phyloP scores from a whole-genome alignment of 495 filamentous ascomycete genomes.

The Podospora fimiseda region DNA sequence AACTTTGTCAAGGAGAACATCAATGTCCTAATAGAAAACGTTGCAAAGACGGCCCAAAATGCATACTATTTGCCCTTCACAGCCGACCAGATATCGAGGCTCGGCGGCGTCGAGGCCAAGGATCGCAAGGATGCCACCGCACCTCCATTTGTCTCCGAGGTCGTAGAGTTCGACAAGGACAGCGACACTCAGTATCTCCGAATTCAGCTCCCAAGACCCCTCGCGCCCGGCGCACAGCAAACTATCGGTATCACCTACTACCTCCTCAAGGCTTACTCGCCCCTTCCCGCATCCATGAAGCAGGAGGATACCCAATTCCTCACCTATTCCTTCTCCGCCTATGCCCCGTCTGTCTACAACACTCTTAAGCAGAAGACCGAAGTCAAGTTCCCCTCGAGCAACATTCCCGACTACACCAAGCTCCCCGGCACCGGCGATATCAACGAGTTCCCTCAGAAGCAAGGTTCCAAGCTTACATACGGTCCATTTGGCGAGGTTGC shows the following conservation, averaged over 20 bases:
- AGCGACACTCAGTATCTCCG: slow-evolving; percentile 81
- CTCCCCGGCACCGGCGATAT: slow-evolving; percentile 57
- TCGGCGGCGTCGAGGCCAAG: slow-evolving; percentile 84
- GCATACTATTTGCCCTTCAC: slow-evolving; percentile 88
- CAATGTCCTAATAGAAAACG: slow-evolving; percentile 92
- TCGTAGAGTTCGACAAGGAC: slow-evolving; percentile 55
- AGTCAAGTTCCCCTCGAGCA: slow-evolving; percentile 73
- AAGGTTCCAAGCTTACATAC: slow-evolving; percentile 82
- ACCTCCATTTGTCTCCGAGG: slow-evolving; percentile 60
- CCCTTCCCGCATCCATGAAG: slow-evolving; percentile 71
- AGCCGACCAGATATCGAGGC: slow-evolving; percentile 58
- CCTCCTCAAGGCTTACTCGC: slow-evolving; percentile 63
- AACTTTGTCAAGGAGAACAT: slow-evolving; percentile 80
- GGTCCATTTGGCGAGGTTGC: slow-evolving; percentile 79
- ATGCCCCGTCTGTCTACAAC: slow-evolving; percentile 69
- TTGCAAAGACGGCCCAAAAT: slow-evolving; percentile 62
- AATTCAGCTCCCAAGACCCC: slow-evolving; percentile 66
- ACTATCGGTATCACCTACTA: slow-evolving; percentile 84
- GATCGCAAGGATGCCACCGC: slow-evolving; percentile 74
- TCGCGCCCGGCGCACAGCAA: slow-evolving; percentile 67
- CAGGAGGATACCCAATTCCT: slow-evolving; percentile 84
- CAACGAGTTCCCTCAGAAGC: slow-evolving; percentile 65
- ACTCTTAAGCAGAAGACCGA: slow-evolving; percentile 95
- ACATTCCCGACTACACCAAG: slow-evolving; percentile 78
- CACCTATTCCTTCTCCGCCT: slow-evolving; percentile 75